Evolutionary conservation across 345 rosid genomes (phyloP).

Genomic region (Linum tenue): DNA sequence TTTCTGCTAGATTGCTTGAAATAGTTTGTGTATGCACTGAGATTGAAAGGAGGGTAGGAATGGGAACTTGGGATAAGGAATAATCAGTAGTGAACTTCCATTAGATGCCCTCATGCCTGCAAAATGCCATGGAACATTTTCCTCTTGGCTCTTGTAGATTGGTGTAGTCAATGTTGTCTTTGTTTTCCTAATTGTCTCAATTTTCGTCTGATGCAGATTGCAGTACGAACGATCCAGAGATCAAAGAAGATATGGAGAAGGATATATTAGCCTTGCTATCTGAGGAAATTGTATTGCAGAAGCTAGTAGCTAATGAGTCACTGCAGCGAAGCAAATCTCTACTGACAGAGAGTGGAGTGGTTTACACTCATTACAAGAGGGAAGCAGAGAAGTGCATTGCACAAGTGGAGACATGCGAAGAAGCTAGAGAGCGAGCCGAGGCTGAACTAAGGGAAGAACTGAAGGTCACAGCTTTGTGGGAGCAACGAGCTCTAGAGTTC

Average conservation of each 20-base stretch:
- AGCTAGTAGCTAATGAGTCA: slow-evolving; percentile 26
- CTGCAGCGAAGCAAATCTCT: slow-evolving; percentile 16
- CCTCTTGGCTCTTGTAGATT: not conserved
- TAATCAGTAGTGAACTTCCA: no score
- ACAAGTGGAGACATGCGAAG: slow-evolving; percentile 30
- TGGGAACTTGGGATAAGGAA: no score
- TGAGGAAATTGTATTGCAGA: slow-evolving; percentile 32
- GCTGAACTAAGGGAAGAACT: slow-evolving; percentile 25
- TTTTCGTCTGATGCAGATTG: slow-evolving; percentile 23
- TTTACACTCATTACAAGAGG: slow-evolving; percentile 22
- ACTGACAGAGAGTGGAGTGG: slow-evolving; percentile 14
- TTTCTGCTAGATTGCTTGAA: not conserved
- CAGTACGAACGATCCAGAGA: slow-evolving; percentile 22
- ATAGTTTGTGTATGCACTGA: not conserved
- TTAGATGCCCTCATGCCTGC: no score
- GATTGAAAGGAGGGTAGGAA: no score
- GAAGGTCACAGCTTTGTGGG: slow-evolving; percentile 30
- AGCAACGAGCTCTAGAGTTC: slow-evolving; percentile 28
- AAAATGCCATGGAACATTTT: no score
- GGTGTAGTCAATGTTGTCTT: no score
- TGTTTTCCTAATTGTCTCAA: not conserved
- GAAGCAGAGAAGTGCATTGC: slow-evolving; percentile 41
- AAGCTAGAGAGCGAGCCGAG: slow-evolving; percentile 33
- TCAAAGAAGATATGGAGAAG: slow-evolving; percentile 33
- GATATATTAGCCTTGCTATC: slow-evolving; percentile 18